Evolutionary conservation across 805 yeast species (phyloP), one percentile per base, ranked within the genome.

Genomic region (Schizosaccharomyces pombe): DNA sequence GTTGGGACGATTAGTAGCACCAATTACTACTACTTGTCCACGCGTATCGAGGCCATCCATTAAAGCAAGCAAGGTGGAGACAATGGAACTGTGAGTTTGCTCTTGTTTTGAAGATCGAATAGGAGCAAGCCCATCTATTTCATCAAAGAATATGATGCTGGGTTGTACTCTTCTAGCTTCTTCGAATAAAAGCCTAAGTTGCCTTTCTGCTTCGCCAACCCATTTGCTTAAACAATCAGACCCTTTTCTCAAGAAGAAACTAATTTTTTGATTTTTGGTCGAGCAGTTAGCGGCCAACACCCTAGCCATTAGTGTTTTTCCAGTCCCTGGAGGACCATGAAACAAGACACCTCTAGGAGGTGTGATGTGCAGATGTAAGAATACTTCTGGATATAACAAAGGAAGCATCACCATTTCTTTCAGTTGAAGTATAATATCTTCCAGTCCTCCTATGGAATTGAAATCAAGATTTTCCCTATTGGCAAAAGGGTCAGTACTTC

Each of bases 21-120:
- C 98, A 60, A 91, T 87, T 2, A 91, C 95, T 59, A 91, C 89
- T 19, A 91, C 97, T 64, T 91, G 97, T 5, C 98, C 98, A 64
- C 97, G 77, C 60, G 86, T 86, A 65, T 89, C 97, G 97, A 91
- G 91, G 61, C 98, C 98, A 66, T 91, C 98, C 98, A 91, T 91
- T 54, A 91, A 70, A 0, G 98, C 97, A 58, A 91, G 74, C 62
- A 91, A 69, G 0, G 98, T 91, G 4, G 96, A 86, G 2, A 91
- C 98, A 57, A 91, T 91, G 58, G 94, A 82, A 2, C 98, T 95
- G 67, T 91, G 98, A 57, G 91, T 91, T 67, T 91, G 99, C 65
- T 91, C 99, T 67, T 91, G 99, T 59, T 89, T 89, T 0, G 96
- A 84, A 0, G 95, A 84, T 65, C 99, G 75, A 2, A 91, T 98